Conservation (phyloP, 345 rosid species). For the Hirschfeldia incana region DNA sequence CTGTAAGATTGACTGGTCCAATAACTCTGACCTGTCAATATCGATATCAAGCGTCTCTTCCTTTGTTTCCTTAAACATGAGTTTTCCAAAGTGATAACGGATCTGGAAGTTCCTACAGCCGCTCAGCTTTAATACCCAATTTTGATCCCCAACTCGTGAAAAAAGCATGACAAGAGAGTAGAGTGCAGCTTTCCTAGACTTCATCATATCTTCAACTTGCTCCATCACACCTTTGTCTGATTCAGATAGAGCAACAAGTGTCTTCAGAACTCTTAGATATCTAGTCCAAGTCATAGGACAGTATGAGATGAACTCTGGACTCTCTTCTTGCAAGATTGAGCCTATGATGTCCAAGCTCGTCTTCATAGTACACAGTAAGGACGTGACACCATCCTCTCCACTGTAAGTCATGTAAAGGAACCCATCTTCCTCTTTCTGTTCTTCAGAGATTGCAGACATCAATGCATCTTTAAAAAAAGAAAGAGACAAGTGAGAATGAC, state of each 20-base stretch:
- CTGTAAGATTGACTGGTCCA: neutral
- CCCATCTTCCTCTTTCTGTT: too few relatives aligned
- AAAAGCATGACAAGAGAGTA: neutral
- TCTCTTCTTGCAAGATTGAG: too few relatives aligned
- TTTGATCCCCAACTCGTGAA: neutral
- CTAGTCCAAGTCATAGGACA: too few relatives aligned
- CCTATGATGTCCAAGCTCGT: too few relatives aligned
- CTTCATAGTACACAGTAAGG: too few relatives aligned
- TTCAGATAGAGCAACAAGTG: neutral
- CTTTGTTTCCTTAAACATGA: neutral
- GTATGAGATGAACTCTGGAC: too few relatives aligned
- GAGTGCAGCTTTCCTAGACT: neutral
- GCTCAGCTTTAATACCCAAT: neutral
- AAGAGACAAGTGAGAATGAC: too few relatives aligned
- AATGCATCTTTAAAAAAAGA: too few relatives aligned
- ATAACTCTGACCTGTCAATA: neutral
- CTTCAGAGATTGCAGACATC: too few relatives aligned
- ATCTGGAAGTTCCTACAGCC: neutral
- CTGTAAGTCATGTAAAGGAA: too few relatives aligned
- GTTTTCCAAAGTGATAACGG: neutral
- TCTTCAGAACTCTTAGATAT: too few relatives aligned
- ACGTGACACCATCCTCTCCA: too few relatives aligned
- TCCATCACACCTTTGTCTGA: neutral
- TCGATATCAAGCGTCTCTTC: neutral
- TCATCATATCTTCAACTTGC: neutral